Evolutionary conservation across 1,284 basidiomycete species (phyloP).

Genomic region (Ganoderma meredithae): DNA sequence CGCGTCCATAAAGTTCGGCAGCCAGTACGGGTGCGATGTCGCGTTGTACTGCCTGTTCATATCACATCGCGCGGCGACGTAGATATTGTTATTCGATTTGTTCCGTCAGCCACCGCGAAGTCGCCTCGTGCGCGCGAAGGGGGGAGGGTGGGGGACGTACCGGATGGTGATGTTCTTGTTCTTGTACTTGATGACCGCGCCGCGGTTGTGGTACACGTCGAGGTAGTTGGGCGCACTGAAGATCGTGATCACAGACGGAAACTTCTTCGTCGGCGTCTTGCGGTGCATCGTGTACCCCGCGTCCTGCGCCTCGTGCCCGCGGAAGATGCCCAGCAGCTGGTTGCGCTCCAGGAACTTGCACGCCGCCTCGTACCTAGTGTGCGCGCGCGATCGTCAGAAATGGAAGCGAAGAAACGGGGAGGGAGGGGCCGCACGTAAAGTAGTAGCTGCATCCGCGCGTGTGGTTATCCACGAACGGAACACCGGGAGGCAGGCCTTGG

Average conservation of each 20-base stretch:
- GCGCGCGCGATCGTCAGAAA: constrained; percentile 9
- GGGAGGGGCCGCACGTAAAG: too few species aligned
- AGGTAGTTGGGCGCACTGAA: constrained; percentile 98
- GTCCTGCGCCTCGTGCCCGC: constrained; percentile 98
- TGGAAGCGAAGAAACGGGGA: too few species aligned
- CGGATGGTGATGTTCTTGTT: constrained; percentile 98
- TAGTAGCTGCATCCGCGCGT: constrained; percentile 95
- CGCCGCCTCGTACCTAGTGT: constrained; percentile 85
- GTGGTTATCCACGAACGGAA: constrained; percentile 85
- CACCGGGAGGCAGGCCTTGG: constrained; percentile 48
- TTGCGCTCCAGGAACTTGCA: constrained; percentile 96
- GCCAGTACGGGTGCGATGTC: constrained; percentile 89
- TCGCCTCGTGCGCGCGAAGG: background rate
- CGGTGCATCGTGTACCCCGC: constrained; percentile 97
- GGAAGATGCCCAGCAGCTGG: constrained; percentile 90
- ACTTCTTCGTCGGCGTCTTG: constrained; percentile 91
- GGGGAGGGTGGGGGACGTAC: constrained; percentile 18
- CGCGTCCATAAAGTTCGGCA: constrained; percentile 99
- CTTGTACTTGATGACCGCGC: constrained; percentile 96
- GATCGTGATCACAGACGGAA: constrained; percentile 94
- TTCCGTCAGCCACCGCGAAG: background rate
- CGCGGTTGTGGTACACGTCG: constrained; percentile 96
- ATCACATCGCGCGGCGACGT: too few species aligned
- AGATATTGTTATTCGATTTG: too few species aligned
- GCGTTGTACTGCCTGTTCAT: constrained; percentile 84